Conservation (phyloP, 2,329 filamentous ascomycete genomes). For the Blastomyces gilchristii region DNA sequence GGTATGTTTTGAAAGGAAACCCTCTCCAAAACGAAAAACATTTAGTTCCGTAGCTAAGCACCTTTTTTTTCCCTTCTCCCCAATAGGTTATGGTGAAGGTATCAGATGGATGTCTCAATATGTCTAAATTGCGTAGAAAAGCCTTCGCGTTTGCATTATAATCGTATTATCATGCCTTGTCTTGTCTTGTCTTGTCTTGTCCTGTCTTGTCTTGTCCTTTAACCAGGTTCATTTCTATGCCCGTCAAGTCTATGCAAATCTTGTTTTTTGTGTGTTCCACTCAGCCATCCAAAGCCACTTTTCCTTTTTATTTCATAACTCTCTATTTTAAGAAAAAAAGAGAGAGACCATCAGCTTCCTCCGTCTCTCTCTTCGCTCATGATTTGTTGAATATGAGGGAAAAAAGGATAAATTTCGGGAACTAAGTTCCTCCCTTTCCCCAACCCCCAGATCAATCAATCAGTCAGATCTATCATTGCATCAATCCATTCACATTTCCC, state of each 20-base stretch:
- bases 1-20: slow-evolving; percentile 42
- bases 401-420: too few species aligned
- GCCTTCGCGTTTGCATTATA: slow-evolving; percentile 1
- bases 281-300: not conserved
- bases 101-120: slow-evolving; percentile 92
- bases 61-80: slow-evolving; percentile 11
- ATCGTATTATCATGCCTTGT: not conserved
- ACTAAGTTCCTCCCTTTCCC: too few species aligned
- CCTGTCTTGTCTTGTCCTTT: not conserved
- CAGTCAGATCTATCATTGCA: too few species aligned
- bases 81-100: slow-evolving; percentile 67
- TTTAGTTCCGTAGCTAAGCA: slow-evolving; percentile 4
- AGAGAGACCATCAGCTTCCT: too few species aligned
- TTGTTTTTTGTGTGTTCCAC: not conserved
- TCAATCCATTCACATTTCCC: too few species aligned
- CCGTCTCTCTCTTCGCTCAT: not conserved
- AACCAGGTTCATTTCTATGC: not conserved
- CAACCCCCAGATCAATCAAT: too few species aligned
- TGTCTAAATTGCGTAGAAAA: slow-evolving; percentile 48
- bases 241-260: not conserved
- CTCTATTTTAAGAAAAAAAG: too few species aligned
- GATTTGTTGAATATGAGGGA: too few species aligned
- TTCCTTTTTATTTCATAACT: not conserved
- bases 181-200: not conserved
- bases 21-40: not conserved